Evolutionary conservation across 2,329 filamentous ascomycete species (phyloP).

Genomic region (Dactylonectria estremocensis): DNA sequence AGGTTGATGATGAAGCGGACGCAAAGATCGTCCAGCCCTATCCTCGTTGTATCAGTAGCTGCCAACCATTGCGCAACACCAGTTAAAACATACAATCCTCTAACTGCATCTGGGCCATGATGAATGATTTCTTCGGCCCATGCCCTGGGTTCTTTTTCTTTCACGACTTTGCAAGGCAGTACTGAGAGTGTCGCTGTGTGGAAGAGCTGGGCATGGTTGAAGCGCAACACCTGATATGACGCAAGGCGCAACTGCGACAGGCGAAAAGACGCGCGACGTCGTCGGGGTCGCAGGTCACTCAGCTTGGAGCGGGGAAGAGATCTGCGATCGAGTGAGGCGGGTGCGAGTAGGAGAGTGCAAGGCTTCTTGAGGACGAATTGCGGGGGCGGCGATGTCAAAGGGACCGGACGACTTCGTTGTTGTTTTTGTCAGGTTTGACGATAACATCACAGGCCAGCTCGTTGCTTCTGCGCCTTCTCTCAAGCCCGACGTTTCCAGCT

Average conservation of each 20-base stretch:
- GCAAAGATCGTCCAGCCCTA: constrained; percentile 97
- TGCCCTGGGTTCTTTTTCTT: constrained; percentile 45
- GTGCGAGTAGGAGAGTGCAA: constrained; percentile 1
- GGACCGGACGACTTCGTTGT: constrained; percentile 33
- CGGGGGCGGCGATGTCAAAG: constrained; percentile 4
- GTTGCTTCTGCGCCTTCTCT: constrained; percentile 42
- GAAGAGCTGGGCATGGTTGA: constrained; percentile 53
- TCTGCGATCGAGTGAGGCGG: neutral
- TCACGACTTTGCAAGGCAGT: constrained; percentile 53
- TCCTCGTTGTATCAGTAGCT: constrained; percentile 42
- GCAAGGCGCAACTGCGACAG: constrained; percentile 44
- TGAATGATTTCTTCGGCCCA: constrained; percentile 59
- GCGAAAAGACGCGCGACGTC: constrained; percentile 48
- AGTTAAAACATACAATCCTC: constrained; percentile 80
- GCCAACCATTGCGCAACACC: constrained; percentile 26
- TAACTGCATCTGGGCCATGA: constrained; percentile 88
- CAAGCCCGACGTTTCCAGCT: constrained; percentile 36
- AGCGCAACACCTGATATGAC: constrained; percentile 42
- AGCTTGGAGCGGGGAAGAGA: constrained; percentile 8
- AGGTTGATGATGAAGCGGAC: constrained; percentile 99
- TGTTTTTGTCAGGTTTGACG: constrained; percentile 43
- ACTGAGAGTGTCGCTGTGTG: constrained; percentile 49
- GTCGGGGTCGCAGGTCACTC: constrained; percentile 38
- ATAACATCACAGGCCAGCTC: constrained; percentile 41
- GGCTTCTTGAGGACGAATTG: neutral